Percentiles rank a stretch among this genome's conserved stretches.
These are phyloP conservation scores for Solanum arcanum DNA, from an alignment of 257 asterid genomes.

Conservation along the genomic window DNA sequence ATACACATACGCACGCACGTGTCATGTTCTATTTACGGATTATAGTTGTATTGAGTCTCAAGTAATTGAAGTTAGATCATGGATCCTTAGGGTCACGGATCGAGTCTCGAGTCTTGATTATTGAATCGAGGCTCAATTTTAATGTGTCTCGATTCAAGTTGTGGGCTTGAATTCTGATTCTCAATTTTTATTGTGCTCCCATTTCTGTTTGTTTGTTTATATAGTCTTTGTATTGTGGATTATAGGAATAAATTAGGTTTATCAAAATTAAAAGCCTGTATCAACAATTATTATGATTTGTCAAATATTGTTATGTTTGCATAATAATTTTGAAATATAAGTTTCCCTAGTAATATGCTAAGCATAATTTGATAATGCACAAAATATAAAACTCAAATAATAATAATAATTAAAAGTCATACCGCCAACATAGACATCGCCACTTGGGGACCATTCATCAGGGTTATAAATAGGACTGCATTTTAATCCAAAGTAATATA, in stretches of 20 bases:
- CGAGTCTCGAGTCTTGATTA: neutral
- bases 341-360: neutral
- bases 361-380: neutral
- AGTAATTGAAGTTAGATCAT: neutral
- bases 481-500: neutral
- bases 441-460: constrained; percentile 70
- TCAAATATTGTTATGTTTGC: neutral
- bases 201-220: no score
- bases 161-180: no score
- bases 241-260: neutral
- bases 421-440: constrained; percentile 87
- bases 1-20: no score
- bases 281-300: neutral
- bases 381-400: neutral
- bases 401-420: neutral
- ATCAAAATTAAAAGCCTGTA: neutral
- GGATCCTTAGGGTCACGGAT: neutral
- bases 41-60: neutral
- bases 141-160: neutral
- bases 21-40: neutral
- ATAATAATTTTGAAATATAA: neutral
- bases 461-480: constrained; percentile 75
- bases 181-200: neutral
- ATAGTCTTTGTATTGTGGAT: neutral
- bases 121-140: neutral